Percentiles rank a stretch among this genome's conserved stretches.
phyloP scores from a whole-genome alignment of 2,329 filamentous ascomycete species.

The Fusarium domesticum region DNA sequence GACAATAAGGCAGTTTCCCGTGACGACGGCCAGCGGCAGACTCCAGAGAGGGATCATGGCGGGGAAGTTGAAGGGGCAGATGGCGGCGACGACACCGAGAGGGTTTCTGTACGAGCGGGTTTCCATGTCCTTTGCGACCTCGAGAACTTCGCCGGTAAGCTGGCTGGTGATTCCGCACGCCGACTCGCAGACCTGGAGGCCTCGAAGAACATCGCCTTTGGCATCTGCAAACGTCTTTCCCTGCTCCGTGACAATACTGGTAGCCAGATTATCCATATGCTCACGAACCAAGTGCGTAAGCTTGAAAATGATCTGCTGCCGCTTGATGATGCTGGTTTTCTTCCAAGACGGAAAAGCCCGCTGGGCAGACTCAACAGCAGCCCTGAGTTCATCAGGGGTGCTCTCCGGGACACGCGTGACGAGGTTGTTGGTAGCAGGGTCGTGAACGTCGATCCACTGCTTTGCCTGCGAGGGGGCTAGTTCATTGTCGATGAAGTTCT shows the following conservation, averaged over 20 bases:
- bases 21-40: conserved; percentile 73
- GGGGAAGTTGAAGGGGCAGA: conserved; percentile 80
- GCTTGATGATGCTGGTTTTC: conserved; percentile 60
- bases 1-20: conserved; percentile 73
- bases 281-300: conserved; percentile 70
- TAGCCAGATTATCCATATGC: conserved; percentile 73
- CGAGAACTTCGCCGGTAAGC: conserved; percentile 70
- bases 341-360: conserved; percentile 68
- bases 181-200: conserved; percentile 73
- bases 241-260: conserved; percentile 74
- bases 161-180: conserved; percentile 71
- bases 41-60: conserved; percentile 85
- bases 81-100: conserved; percentile 71
- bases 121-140: conserved; percentile 82
- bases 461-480: conserved; percentile 61
- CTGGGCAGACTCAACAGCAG: conserved; percentile 66
- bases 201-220: conserved; percentile 69
- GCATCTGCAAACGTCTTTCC: conserved; percentile 77
- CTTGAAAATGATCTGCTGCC: conserved; percentile 77
- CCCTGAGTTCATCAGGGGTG: conserved; percentile 66
- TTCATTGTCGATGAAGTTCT: conserved; percentile 71
- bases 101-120: conserved; percentile 74
- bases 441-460: conserved; percentile 70
- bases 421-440: conserved; percentile 76
- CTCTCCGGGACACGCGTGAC: conserved; percentile 74